phyloP scores from a whole-genome alignment of 2,329 filamentous ascomycete genomes.

The Aspergillus glaucus region DNA sequence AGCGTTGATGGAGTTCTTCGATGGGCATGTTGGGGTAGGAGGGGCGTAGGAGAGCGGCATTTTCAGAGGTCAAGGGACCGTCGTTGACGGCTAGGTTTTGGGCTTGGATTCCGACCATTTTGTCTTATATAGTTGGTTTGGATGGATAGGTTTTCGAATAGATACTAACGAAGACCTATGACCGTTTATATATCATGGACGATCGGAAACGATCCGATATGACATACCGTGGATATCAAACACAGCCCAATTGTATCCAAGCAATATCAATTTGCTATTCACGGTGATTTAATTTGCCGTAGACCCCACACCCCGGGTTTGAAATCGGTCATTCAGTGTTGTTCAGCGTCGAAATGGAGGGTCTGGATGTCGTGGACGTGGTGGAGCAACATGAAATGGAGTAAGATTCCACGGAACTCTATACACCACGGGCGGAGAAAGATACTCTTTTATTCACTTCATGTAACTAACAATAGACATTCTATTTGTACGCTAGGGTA shows the following conservation, averaged over 20 bases:
- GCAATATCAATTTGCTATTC: neutral
- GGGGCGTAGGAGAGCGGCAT: constrained; percentile 38
- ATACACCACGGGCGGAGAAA: constrained; percentile 1
- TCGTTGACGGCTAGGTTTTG: constrained; percentile 39
- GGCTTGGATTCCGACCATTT: constrained; percentile 17
- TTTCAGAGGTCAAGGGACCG: constrained; percentile 40
- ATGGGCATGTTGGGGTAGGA: constrained; percentile 42
- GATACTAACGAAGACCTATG: neutral
- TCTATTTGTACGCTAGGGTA: neutral
- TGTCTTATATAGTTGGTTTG: constrained; percentile 1
- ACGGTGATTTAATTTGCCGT: neutral
- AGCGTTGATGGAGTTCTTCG: constrained; percentile 44
- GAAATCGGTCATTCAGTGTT: neutral
- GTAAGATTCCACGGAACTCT: constrained; percentile 5
- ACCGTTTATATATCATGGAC: neutral
- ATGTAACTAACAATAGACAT: too few relatives aligned
- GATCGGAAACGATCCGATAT: neutral
- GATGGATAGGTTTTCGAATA: neutral
- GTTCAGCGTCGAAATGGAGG: neutral
- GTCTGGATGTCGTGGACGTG: neutral
- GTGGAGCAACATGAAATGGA: constrained; percentile 1
- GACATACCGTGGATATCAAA: neutral
- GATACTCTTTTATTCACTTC: neutral
- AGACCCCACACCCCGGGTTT: constrained; percentile 5
- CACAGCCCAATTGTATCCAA: neutral